Evolutionary conservation across 139 green algal genomes (phyloP), one percentile per base, ranked within the genome.

Genomic region (Zygnema cylindricum): DNA sequence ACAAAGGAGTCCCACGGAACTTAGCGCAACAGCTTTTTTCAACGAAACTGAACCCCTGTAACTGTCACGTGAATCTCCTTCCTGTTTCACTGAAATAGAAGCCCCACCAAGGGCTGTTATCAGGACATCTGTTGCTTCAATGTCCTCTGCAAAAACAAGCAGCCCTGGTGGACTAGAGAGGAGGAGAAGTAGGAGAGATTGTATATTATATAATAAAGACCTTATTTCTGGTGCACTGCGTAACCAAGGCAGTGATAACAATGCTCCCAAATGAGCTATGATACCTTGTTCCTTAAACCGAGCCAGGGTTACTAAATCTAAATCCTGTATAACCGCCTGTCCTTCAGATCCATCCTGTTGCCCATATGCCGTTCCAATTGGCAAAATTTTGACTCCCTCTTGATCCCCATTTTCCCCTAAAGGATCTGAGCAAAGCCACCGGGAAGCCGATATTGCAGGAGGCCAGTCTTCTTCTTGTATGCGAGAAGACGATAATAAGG

Each of bases 401-500:
- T 63, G 7, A 63, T 63, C 49, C 7, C 49, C 49, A 63, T 63
- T 63, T 16, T 63, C 49, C 16, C 7, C 49, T 16, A 79, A 16
- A 43, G 71, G 71, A 43, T 79, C 71, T 43, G 36, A 43, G 21
- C 36, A 41, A 41, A 79, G 71, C 71, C 71, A 79, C 11, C 21
- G 71, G 7, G 71, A 7, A 79, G 71, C 71, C 11, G 71, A 41
- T 16, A 79, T 23, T 79, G 71, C 71, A 43, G 71, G 71, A 25
- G 71, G 71, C 71, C 71, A 54, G 71, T 79, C 71, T 41, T 79
- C 49, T 63, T 63, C 49, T 63, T 7, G 7, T 16, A 63, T 63
- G 49, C 49, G 71, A 79, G 71, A 16, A 79, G 71, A 3, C 11
- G 36, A 79, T 16, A 43, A 41, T 43, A 79, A 16, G 71, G 71